Conservation (phyloP, 345 rosid genomes). For the Hypericum perforatum region DNA sequence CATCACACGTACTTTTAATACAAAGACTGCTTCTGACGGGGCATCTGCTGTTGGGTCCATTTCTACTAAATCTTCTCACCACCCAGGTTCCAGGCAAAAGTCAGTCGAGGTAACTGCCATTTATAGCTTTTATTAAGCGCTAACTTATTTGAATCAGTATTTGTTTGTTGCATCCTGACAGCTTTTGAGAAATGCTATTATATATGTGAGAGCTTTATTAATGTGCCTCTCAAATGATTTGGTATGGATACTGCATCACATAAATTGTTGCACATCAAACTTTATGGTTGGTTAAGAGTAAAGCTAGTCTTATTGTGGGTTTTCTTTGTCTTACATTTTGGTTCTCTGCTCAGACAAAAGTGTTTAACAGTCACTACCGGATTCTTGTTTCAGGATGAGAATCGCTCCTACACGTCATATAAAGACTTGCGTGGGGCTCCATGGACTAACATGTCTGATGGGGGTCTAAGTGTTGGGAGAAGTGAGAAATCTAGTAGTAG, state of each 20-base stretch:
- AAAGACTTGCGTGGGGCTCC: slow-evolving; percentile 15
- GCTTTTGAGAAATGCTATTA: background rate
- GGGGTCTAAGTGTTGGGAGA: slow-evolving; percentile 16
- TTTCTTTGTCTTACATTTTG: background rate
- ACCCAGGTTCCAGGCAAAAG: slow-evolving; percentile 16
- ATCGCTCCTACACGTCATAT: slow-evolving; percentile 15
- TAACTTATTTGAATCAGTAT: background rate
- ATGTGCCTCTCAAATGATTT: background rate
- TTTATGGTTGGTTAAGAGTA: no score
- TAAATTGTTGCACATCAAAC: no score
- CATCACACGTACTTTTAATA: slow-evolving; percentile 20
- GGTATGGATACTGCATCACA: no score
- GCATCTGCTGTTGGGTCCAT: slow-evolving; percentile 24
- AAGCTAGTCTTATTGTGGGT: background rate
- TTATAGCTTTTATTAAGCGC: background rate
- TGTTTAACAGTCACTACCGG: background rate
- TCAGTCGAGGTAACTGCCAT: slow-evolving; percentile 14
- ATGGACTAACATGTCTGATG: slow-evolving; percentile 16
- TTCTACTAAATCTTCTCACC: slow-evolving; percentile 18
- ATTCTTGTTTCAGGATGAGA: slow-evolving; percentile 12
- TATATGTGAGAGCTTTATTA: background rate
- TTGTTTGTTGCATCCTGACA: slow-evolving; percentile 1
- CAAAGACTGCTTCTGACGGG: slow-evolving; percentile 22
- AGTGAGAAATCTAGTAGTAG: slow-evolving; percentile 18
- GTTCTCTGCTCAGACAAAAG: background rate